phyloP scores from a whole-genome alignment of 2,329 filamentous ascomycete species.

The Pestalotiopsis sp. region DNA sequence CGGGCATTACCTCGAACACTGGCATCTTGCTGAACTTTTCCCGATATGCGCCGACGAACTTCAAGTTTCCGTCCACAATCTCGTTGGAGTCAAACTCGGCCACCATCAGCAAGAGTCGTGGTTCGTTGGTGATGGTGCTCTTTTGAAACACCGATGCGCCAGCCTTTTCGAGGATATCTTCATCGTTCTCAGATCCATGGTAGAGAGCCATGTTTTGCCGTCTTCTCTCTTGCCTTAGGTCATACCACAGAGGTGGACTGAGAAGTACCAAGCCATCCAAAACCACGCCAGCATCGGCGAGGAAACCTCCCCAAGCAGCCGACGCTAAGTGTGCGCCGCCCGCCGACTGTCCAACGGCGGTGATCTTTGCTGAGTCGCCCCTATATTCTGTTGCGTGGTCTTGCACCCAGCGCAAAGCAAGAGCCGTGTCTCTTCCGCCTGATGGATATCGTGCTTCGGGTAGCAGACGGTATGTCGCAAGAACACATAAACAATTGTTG shows the following conservation, averaged over 20 bases:
- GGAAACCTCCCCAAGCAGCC: not conserved
- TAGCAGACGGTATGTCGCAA: not conserved
- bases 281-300: not conserved
- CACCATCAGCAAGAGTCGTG: conserved; percentile 1
- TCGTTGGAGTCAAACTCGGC: conserved; percentile 3
- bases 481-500: not conserved
- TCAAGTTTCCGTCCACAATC: not conserved
- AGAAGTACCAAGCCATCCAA: not conserved
- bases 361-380: not conserved
- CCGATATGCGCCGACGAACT: not conserved
- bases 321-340: conserved; percentile 1
- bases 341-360: not conserved
- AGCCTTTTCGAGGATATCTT: not conserved
- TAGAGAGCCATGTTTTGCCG: conserved; percentile 2
- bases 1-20: conserved; percentile 3
- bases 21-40: not conserved
- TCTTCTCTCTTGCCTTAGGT: not conserved
- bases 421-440: not conserved
- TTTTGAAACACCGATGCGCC: not conserved
- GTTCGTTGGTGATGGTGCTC: not conserved
- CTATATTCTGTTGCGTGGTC: not conserved
- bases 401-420: conserved; percentile 2
- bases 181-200: not conserved
- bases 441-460: conserved; percentile 2
- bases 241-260: conserved; percentile 2